phyloP scores from a whole-genome alignment of 1,284 basidiomycete genomes.

The Sanghuangporus baumii region DNA sequence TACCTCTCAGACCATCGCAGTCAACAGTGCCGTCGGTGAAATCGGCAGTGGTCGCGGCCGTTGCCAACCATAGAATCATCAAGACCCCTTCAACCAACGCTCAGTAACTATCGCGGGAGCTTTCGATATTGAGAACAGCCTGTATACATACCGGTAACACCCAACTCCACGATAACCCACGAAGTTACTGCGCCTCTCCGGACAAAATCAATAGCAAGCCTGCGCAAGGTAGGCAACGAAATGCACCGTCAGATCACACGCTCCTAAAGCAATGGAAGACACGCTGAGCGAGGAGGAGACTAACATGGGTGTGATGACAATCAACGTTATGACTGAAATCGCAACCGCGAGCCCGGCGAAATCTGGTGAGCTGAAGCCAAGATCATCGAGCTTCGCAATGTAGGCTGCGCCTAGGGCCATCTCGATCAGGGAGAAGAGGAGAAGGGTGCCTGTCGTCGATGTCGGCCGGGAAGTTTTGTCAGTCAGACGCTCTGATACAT shows the following conservation, averaged over 20 bases:
- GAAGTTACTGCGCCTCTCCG: constrained; percentile 40
- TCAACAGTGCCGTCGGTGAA: constrained; percentile 14
- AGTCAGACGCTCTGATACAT: not conserved
- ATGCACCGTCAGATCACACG: not conserved
- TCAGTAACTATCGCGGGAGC: not conserved
- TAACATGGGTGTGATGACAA: constrained; percentile 15
- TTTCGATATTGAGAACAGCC: not conserved
- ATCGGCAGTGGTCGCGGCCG: constrained; percentile 36
- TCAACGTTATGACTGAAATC: constrained; percentile 14
- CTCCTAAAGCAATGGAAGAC: not conserved
- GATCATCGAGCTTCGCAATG: constrained; percentile 5
- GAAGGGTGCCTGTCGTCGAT: not conserved
- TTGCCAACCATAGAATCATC: constrained; percentile 53
- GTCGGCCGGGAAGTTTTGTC: not conserved
- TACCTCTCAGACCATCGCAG: constrained; percentile 15
- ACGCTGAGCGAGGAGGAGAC: not conserved
- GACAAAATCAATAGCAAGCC: constrained; percentile 35
- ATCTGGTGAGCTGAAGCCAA: not conserved
- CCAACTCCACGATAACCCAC: constrained; percentile 38
- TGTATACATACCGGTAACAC: constrained; percentile 34
- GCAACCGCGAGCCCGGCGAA: constrained; percentile 15
- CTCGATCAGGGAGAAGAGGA: constrained; percentile 18
- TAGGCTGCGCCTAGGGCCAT: constrained; percentile 12
- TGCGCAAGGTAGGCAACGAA: constrained; percentile 19
- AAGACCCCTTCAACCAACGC: constrained; percentile 37